Conservation (phyloP, 176 grass and related monocot genomes). For the Miscanthus lutarioriparius region DNA sequence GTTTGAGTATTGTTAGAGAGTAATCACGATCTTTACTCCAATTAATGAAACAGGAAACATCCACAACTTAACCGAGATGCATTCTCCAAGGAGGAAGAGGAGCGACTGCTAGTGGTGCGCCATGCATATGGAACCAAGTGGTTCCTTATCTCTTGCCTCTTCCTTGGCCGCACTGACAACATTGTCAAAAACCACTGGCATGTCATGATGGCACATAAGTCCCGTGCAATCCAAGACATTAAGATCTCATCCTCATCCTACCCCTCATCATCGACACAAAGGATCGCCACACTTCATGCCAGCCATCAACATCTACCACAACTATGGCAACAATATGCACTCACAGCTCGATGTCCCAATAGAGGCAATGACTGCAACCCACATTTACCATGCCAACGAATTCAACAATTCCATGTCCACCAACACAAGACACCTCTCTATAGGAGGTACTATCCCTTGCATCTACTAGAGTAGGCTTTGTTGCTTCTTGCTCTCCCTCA, state of each 20-base stretch:
- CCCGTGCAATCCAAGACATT: background rate
- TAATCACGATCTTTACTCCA: background rate
- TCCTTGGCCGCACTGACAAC: conserved; percentile 79
- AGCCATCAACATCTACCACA: background rate
- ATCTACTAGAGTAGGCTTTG: background rate
- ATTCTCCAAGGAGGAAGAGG: conserved; percentile 71
- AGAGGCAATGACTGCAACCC: background rate
- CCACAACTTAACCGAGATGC: background rate
- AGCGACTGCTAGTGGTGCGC: conserved; percentile 51
- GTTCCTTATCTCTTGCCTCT: conserved; percentile 67
- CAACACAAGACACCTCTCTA: background rate
- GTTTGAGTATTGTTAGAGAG: background rate
- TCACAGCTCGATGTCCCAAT: background rate
- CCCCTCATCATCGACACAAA: background rate
- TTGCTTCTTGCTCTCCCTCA: background rate
- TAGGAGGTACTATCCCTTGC: background rate
- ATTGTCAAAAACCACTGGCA: conserved; percentile 89
- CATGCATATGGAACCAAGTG: conserved; percentile 78
- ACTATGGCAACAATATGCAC: background rate
- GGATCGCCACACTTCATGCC: background rate
- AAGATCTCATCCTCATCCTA: background rate
- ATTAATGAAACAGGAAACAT: conserved; percentile 50
- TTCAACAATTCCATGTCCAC: background rate
- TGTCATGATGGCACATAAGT: conserved; percentile 36
- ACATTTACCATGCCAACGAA: background rate